Evolutionary conservation across 352 stramenopile species (phyloP).

Genomic region (Pythium catenulatum): DNA sequence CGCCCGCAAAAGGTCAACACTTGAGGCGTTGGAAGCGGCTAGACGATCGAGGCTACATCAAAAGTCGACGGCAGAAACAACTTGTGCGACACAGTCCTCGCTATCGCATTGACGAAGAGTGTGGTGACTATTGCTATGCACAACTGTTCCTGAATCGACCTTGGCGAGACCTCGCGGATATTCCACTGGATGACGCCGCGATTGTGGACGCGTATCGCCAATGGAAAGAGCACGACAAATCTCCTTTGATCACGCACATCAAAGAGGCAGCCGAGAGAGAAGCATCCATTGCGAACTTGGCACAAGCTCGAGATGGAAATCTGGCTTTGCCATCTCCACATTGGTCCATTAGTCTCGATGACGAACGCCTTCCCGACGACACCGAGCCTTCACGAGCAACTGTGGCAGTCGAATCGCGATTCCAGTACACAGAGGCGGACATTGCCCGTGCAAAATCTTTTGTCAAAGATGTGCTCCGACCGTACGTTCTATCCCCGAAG

Average conservation of each 20-base stretch:
- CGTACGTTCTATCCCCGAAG: neutral
- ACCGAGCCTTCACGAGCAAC: neutral
- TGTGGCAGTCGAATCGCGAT: neutral
- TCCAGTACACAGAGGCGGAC: neutral
- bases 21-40: neutral
- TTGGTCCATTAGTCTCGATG: neutral
- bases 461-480: neutral
- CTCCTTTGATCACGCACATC: neutral
- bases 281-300: neutral
- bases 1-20: neutral
- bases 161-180: neutral
- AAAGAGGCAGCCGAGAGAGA: neutral
- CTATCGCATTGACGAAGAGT: neutral
- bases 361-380: no score
- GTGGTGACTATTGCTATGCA: slow-evolving; percentile 3
- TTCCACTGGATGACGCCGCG: neutral
- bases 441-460: neutral
- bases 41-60: neutral
- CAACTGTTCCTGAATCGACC: neutral
- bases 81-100: neutral
- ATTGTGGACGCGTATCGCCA: neutral
- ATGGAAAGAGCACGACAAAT: neutral
- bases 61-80: neutral
- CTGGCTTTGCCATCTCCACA: neutral
- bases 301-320: neutral